A percentile compares a stretch with the other conserved stretches of the same genome.
Evolutionary conservation across 805 yeast species (phyloP).

Genomic region (Metschnikowia drakensbergensis): DNA sequence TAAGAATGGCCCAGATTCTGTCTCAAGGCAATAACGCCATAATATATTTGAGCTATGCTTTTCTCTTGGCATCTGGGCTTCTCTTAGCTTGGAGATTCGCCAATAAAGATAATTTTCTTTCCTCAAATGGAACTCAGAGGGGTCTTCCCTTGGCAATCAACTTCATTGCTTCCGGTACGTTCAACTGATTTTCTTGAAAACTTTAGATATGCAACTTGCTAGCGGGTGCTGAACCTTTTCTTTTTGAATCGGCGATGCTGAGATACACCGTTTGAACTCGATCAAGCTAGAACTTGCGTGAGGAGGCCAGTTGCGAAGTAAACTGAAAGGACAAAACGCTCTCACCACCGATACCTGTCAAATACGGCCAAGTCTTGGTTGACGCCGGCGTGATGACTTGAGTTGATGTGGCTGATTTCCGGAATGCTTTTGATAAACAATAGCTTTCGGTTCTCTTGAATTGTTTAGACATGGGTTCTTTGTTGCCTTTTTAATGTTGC

Average conservation of each 20-base stretch:
- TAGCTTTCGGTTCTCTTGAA: no score
- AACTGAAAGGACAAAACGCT: background rate
- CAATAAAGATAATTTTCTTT: constrained; percentile 54
- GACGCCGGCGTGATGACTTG: no score
- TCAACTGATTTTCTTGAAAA: background rate
- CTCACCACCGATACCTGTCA: background rate
- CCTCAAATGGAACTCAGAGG: constrained; percentile 75
- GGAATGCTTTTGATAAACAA: no score
- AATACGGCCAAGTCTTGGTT: background rate
- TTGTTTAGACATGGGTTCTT: no score
- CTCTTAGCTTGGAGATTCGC: constrained; percentile 54
- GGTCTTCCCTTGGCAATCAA: constrained; percentile 82
- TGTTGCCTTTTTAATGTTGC: no score
- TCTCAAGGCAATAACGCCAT: constrained; percentile 40
- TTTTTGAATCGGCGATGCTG: constrained; percentile 43
- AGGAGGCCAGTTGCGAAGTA: constrained; percentile 42
- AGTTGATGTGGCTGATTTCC: no score
- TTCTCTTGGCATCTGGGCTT: constrained; percentile 38
- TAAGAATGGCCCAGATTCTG: constrained; percentile 14
- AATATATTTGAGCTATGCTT: constrained; percentile 38
- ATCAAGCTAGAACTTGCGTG: constrained; percentile 82
- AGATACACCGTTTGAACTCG: constrained; percentile 78
- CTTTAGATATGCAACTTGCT: constrained; percentile 15
- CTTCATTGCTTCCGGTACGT: constrained; percentile 87
- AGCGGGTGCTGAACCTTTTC: constrained; percentile 47